Evolutionary conservation across 345 rosid genomes (phyloP).

Genomic region (Tarenaya hassleriana): DNA sequence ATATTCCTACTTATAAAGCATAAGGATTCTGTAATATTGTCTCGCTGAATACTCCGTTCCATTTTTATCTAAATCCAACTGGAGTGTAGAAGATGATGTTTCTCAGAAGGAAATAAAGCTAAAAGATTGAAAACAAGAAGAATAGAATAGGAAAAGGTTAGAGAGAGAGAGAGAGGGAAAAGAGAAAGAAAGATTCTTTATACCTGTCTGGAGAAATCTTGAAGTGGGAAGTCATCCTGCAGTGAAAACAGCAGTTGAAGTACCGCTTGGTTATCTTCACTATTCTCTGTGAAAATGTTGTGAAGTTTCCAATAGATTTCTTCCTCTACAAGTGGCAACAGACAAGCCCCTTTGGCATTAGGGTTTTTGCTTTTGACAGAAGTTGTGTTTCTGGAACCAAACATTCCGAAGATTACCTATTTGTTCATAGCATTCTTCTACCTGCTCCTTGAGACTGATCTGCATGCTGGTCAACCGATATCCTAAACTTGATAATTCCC

Average conservation of each 20-base stretch:
- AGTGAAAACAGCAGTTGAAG: conserved; percentile 45
- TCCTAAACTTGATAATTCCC: conserved; percentile 60
- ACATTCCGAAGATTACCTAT: conserved; percentile 39
- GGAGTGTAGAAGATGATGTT: not conserved
- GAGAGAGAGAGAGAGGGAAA: conserved; percentile 6
- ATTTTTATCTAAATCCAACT: not conserved
- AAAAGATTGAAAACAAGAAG: not conserved
- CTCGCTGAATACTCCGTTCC: not conserved
- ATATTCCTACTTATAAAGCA: conserved; percentile 2
- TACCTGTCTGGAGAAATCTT: conserved; percentile 41
- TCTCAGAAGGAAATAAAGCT: not conserved
- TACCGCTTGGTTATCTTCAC: conserved; percentile 57
- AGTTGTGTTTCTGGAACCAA: conserved; percentile 1
- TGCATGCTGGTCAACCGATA: conserved; percentile 38
- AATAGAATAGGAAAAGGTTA: not conserved
- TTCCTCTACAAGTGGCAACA: conserved; percentile 35
- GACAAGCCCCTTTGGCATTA: too few relatives aligned
- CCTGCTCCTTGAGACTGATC: conserved; percentile 39
- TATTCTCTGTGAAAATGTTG: conserved; percentile 34
- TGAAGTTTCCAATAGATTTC: conserved; percentile 49
- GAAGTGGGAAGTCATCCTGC: conserved; percentile 55
- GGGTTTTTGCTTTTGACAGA: not conserved
- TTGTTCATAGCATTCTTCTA: conserved; percentile 48
- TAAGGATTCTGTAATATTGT: not conserved
- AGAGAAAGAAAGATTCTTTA: conserved; percentile 18